Base-by-base conservation (phyloP, 2,329 filamentous ascomycete genomes). In the Pleoardoris graminearum region DNA sequence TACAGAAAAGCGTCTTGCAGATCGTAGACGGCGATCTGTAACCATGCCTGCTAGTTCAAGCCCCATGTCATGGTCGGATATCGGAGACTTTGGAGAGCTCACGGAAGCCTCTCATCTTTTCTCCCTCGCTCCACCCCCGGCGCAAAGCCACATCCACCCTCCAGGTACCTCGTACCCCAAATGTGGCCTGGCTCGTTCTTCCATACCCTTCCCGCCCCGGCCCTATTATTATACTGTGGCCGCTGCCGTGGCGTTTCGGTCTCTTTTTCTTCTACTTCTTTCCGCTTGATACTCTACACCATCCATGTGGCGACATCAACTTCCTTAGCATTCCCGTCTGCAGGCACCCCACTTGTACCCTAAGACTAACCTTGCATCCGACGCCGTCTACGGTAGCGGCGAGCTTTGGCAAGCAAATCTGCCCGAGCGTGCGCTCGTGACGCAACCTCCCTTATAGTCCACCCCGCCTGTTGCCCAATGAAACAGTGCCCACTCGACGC, bases 21-120 rank as follows among this genome's bases (percentile, higher is more conserved):
- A 72, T 73, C 69, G 61, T 73, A 68, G 61, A 68, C 54, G 67
- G 58, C 66, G 69, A 72, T 72, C 69, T 68, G 66, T 71, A 68
- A 71, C 67, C 58, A 63, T 65, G 68, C 66, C 64, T 57, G 50
- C 57, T 63, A 60, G 61, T 55, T 55, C 54, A 63, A 58, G 66
- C 66, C 67, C 67, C 65, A 62, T 65, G 53, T 59, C 59, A 57
- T 61, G 56, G 59, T 72, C 66, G 70, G 67, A 69, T 69, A 71
- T 70, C 69, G 66, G 68, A 72, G 62, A 61, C 55, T 66, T 67
- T 59, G 58, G 7, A 61, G 59, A 61, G 59, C 61, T 60, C n/a
- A 63, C 54, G 53, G 60, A 39, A 32, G 41, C 8, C 44, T 51
- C 33, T 53, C 51, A 43, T 53, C 52, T 42, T 48, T 55, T 48